Evolutionary conservation across 192 early-diverging fungal genomes (phyloP).

Genomic region (Podila epicladia): DNA sequence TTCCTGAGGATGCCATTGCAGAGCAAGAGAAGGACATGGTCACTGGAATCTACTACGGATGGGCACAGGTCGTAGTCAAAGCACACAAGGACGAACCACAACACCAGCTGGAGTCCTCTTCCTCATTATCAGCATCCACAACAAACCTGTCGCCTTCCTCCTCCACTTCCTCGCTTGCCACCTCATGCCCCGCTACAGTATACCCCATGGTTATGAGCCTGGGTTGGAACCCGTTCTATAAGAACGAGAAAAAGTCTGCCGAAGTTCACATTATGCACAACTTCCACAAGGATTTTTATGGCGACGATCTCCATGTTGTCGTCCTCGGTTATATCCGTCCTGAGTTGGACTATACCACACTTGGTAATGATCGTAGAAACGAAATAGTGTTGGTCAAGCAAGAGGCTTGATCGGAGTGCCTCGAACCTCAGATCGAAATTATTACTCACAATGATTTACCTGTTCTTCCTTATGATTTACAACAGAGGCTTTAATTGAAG

Average conservation of each 20-base stretch:
- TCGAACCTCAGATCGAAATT: no score
- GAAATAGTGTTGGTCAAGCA: background rate
- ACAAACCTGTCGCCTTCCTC: background rate
- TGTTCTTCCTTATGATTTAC: background rate
- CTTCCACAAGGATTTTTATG: constrained; percentile 94
- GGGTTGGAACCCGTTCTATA: constrained; percentile 99
- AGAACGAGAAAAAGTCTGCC: constrained; percentile 96
- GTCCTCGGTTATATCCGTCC: constrained; percentile 90
- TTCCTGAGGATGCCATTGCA: constrained; percentile 81
- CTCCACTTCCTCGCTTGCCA: constrained; percentile 27
- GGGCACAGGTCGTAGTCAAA: constrained; percentile 79
- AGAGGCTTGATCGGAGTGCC: background rate
- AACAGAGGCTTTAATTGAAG: constrained; percentile 87
- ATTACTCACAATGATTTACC: background rate
- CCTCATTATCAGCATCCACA: constrained; percentile 5
- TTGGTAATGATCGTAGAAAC: constrained; percentile 64
- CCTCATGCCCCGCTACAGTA: constrained; percentile 55
- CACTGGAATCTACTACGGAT: constrained; percentile 96
- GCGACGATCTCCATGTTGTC: constrained; percentile 79
- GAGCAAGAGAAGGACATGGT: constrained; percentile 69
- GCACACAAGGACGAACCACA: background rate
- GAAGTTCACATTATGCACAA: constrained; percentile 97
- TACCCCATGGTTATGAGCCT: constrained; percentile 99
- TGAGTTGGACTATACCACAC: constrained; percentile 86
- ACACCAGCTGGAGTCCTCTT: background rate